Percentiles rank a stretch among this genome's conserved stretches.
Conservation (phyloP, 2,329 filamentous ascomycete species). For the Grosmannia serpens region DNA sequence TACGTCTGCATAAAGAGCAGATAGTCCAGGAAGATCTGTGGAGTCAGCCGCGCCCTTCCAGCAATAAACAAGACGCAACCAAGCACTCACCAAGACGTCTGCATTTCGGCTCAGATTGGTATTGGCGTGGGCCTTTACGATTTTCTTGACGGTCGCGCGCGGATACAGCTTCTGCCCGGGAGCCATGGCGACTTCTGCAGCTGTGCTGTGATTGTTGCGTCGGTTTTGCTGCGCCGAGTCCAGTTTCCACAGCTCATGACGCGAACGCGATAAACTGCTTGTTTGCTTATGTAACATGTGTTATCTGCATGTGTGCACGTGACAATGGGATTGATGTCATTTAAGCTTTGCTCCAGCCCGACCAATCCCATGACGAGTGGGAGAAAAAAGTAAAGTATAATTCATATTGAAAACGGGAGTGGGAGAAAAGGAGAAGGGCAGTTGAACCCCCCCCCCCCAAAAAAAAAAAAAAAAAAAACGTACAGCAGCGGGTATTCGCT, state of each 20-base stretch:
- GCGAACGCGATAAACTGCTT: not conserved
- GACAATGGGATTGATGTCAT: not conserved
- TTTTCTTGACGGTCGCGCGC: slow-evolving; percentile 74
- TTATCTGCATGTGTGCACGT: not conserved
- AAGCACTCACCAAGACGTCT: slow-evolving; percentile 63
- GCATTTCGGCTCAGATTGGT: slow-evolving; percentile 73
- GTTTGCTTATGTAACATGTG: not conserved
- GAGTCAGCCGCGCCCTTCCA: not conserved
- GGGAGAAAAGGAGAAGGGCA: no score
- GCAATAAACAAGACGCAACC: not conserved
- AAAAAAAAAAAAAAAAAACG: no score
- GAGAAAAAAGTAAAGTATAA: no score
- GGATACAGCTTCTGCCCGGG: slow-evolving; percentile 68
- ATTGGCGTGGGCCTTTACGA: slow-evolving; percentile 78
- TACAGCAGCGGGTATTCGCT: no score
- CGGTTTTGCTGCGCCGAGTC: not conserved
- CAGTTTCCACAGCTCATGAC: not conserved
- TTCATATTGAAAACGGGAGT: no score
- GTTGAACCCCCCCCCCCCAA: no score
- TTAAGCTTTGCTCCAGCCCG: no score
- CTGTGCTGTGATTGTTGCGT: not conserved
- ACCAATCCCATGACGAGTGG: no score
- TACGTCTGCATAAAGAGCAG: slow-evolving; percentile 66
- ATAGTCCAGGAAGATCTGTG: slow-evolving; percentile 73
- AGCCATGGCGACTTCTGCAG: slow-evolving; percentile 32